Evolutionary conservation across 495 filamentous ascomycete genomes (phyloP).

Genomic region (Podospora anserina): DNA sequence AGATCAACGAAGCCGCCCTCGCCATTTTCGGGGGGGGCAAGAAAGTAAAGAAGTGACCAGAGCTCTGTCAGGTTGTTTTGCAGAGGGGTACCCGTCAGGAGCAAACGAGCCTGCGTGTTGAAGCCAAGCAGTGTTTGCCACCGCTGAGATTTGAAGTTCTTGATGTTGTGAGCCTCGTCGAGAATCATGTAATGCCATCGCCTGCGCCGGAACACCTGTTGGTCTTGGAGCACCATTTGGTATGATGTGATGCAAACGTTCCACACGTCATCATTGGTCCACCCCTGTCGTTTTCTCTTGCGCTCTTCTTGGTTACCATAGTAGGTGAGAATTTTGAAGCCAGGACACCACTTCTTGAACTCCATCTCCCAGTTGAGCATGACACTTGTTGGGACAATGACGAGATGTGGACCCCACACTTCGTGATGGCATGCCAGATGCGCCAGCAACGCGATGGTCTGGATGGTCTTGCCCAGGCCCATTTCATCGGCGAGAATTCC

Average conservation of each 20-base stretch:
- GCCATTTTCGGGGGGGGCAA: slow-evolving; percentile 85
- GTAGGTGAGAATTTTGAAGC: slow-evolving; percentile 97
- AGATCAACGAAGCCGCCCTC: slow-evolving; percentile 86
- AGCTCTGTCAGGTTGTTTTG: slow-evolving; percentile 97
- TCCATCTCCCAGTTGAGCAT: slow-evolving; percentile 99
- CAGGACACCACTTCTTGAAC: slow-evolving; percentile 98
- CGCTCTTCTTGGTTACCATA: slow-evolving; percentile 93
- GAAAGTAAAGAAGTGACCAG: slow-evolving; percentile 95
- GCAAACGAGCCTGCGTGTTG: slow-evolving; percentile 77
- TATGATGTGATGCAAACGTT: slow-evolving; percentile 98
- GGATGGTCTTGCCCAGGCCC: slow-evolving; percentile 98
- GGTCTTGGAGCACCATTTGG: slow-evolving; percentile 90
- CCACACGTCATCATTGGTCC: slow-evolving; percentile 86
- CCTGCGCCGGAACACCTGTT: slow-evolving; percentile 86
- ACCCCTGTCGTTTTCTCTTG: slow-evolving; percentile 82
- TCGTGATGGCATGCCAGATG: slow-evolving; percentile 88
- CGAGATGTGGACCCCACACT: slow-evolving; percentile 93
- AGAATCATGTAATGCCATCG: slow-evolving; percentile 98
- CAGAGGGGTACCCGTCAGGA: slow-evolving; percentile 92
- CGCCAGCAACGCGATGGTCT: slow-evolving; percentile 92
- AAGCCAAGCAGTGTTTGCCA: slow-evolving; percentile 95
- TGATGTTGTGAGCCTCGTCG: slow-evolving; percentile 99
- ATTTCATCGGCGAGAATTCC: slow-evolving; percentile 99
- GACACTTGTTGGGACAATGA: slow-evolving; percentile 96
- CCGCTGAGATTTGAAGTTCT: slow-evolving; percentile 95